phyloP scores from a whole-genome alignment of 1,284 basidiomycete species.

The Lentinula novae-zelandiae region DNA sequence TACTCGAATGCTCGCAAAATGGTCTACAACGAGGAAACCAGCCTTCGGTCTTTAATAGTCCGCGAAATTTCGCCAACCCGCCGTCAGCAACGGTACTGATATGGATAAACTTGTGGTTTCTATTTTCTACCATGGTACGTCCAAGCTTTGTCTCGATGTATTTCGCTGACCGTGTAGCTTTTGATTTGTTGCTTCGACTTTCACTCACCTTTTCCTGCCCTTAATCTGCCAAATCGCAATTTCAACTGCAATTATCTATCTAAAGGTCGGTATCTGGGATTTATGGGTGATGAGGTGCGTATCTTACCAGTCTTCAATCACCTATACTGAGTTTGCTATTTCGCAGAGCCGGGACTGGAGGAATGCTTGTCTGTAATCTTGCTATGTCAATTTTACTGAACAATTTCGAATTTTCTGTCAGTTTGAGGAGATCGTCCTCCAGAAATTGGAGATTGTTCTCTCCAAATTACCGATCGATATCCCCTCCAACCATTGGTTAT shows the following conservation, averaged over 20 bases:
- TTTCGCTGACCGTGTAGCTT: background rate
- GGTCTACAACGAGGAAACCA: background rate
- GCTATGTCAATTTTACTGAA: background rate
- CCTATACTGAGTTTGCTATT: background rate
- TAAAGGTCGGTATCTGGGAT: background rate
- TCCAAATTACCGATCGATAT: too few relatives aligned
- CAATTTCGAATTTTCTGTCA: background rate
- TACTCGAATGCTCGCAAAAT: background rate
- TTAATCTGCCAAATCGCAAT: background rate
- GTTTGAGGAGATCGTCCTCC: background rate
- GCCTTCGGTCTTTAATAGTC: background rate
- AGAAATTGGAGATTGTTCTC: background rate
- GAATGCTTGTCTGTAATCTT: background rate
- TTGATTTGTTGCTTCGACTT: background rate
- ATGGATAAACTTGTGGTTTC: background rate
- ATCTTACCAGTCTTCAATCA: background rate
- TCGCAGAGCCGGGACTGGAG: background rate
- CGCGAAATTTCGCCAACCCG: background rate
- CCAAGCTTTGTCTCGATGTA: too few relatives aligned
- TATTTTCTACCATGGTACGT: background rate
- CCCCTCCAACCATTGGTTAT: too few relatives aligned
- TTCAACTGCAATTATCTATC: background rate
- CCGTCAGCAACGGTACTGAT: background rate
- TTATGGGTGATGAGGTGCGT: background rate
- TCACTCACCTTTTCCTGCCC: background rate